These are phyloP conservation scores for Aegilops sharonensis DNA, from an alignment of 176 grass and related monocot species.

Conservation along the genomic window DNA sequence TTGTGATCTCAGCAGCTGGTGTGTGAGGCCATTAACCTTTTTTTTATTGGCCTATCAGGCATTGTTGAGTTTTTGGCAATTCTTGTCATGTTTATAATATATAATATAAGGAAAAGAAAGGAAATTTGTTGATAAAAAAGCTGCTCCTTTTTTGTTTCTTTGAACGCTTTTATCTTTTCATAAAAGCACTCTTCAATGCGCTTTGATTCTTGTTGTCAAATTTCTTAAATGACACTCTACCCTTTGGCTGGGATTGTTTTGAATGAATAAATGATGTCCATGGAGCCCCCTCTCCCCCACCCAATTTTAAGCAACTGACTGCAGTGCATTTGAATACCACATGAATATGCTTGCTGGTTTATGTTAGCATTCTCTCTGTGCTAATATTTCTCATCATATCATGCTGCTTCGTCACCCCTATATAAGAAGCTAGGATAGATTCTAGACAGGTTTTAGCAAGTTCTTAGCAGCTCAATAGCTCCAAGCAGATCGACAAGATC, in stretches of 20 bases:
- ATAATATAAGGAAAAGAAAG: constrained; percentile 70
- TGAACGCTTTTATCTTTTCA: constrained; percentile 38
- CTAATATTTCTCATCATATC: background rate
- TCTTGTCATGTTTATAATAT: constrained; percentile 76
- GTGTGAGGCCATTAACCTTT: constrained; percentile 63
- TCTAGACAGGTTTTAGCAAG: no score
- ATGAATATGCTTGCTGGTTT: background rate
- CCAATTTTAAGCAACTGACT: constrained; percentile 6
- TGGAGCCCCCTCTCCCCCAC: background rate
- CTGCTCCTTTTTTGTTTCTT: constrained; percentile 32
- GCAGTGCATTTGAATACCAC: background rate
- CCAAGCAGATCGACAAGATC: no score
- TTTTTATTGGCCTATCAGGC: constrained; percentile 54
- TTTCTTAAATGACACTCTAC: constrained; percentile 38
- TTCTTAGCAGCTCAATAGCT: no score
- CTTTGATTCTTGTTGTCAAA: constrained; percentile 26
- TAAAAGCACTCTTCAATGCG: constrained; percentile 26
- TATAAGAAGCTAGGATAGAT: no score
- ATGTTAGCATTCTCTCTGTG: background rate
- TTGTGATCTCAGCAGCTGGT: constrained; percentile 56
- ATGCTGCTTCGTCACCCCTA: background rate
- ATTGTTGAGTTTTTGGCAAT: constrained; percentile 55
- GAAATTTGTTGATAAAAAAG: constrained; percentile 44
- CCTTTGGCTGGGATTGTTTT: constrained; percentile 31
- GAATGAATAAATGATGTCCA: background rate